A percentile compares a stretch with the other conserved stretches of the same genome.
These are phyloP conservation scores for Teratosphaeria pseudoeucalypti DNA, from an alignment of 2,329 filamentous ascomycete species.

Conservation along the genomic window DNA sequence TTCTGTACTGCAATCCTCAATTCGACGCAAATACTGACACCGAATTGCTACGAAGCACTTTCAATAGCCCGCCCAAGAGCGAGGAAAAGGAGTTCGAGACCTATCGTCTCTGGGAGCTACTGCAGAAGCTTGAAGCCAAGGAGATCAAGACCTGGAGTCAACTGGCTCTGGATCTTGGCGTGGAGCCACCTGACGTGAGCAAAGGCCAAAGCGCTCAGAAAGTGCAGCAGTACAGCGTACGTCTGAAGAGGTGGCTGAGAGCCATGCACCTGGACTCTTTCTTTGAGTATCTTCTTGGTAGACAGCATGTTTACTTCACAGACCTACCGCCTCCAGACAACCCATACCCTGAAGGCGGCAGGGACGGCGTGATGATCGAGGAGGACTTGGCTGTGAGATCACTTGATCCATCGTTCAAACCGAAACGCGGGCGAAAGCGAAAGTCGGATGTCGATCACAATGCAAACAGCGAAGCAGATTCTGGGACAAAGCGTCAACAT, in stretches of 20 bases:
- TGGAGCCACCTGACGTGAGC: conserved; percentile 68
- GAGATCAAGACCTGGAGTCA: conserved; percentile 92
- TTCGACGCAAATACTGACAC: conserved; percentile 63
- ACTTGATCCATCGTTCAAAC: conserved; percentile 63
- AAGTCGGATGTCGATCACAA: conserved; percentile 24
- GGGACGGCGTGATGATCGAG: conserved; percentile 74
- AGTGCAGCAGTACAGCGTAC: conserved; percentile 86
- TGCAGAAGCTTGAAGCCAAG: conserved; percentile 65
- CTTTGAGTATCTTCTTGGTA: conserved; percentile 77
- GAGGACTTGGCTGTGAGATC: conserved; percentile 83
- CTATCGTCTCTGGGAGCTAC: conserved; percentile 65
- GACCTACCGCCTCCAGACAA: conserved; percentile 58
- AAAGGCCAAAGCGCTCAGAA: conserved; percentile 79
- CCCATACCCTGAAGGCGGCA: conserved; percentile 52
- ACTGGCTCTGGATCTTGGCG: conserved; percentile 74
- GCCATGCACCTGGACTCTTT: conserved; percentile 93
- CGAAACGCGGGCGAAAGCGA: conserved; percentile 48
- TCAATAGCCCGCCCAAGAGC: conserved; percentile 71
- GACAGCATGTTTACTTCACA: conserved; percentile 68
- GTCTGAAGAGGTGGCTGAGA: conserved; percentile 92
- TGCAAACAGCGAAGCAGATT: conserved; percentile 8
- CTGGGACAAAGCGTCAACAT: conserved; percentile 22
- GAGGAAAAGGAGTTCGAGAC: conserved; percentile 79
- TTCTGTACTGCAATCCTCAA: conserved; percentile 82
- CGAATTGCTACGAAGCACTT: conserved; percentile 59